Evolutionary conservation across 129 eudicot species (phyloP), one percentile per base, ranked within the genome.

Genomic region (Flaveria trinervia): DNA sequence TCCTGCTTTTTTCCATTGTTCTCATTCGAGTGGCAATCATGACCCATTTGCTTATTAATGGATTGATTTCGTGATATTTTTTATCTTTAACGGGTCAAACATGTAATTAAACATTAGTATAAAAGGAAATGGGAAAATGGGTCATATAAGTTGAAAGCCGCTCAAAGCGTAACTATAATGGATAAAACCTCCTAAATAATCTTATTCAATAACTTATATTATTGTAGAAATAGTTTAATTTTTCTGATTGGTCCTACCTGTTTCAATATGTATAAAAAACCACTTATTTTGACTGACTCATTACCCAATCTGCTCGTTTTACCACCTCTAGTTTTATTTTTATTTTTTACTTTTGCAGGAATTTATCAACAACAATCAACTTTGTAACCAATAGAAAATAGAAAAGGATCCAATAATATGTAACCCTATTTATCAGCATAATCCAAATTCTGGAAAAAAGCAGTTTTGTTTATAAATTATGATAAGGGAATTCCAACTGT

Each of bases 1-100:
- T 52, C 49, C 33, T 52, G 52, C 52, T 54, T 72, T 13, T 72
- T 54, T 39, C 44, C 44, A 28, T 57, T 20, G 46, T 72, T 71
- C 49, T 52, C 48, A 14, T 55, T 71, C n/a, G 23, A 64, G 25
- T 22, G 39, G 36, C 36, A 60, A 60, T 60, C 66, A 11, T 64
- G 45, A 64, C 44, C 44, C 17, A 13, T 64, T 28, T 28, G 22
- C 45, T 28, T 64, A 14, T 13, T 64, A 64, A 30, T 28, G 44
- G 69, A 20, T 6, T 11, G 12, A 14, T 28, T 30, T 2, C 14
- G 69, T 55, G 28, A 18, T 44, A 11, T 22, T 36, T 60, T 60
- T 11, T 60, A 60, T 25, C 0, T 60, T 22, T 60, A 60, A 22
- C 9, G n/a, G 66, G 66, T 13, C 41, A 60, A 25, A 23, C 39